Evolutionary conservation across 192 early-diverging fungal species (phyloP), one percentile per base, ranked within the genome.

Genomic region (Umbelopsis sp.): DNA sequence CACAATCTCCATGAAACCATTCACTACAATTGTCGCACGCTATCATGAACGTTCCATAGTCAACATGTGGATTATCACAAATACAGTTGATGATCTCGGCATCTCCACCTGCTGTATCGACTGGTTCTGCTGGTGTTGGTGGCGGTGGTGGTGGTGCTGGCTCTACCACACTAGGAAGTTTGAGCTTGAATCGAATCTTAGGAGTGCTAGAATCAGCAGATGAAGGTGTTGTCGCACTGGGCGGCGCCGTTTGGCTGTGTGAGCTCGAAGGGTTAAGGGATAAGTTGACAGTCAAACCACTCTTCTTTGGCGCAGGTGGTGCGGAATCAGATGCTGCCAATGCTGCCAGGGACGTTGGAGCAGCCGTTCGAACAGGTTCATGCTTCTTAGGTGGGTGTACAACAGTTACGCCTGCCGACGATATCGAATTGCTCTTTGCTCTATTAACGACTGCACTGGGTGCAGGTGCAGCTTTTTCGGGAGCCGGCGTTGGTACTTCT

Each of bases 1-100:
- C 85, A 73, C 88, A 89, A 21, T 75, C 74, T 43, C 88, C 88
- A 80, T 89, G 88, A 69, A 85, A 89, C 88, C 88, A 89, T n/a
- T 80, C 83, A 67, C 79, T 69, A 52, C 88, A 89, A 21, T 66
- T 65, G 70, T 89, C 88, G 70, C 88, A 89, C 9, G 88, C 84
- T 75, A 89, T 81, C 88, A 89, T 89, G 54, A 89, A 89, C 11
- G 77, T 74, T 17, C 86, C 86, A 75, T 89, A 83, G 50, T 89
- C 86, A 53, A 86, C 62, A 14, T 81, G 77, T n/a, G 88, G 88
- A 65, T 83, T 80, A 2, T 79, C 77, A 51, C 88, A 89, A 22
- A 87, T 84, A 67, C 88, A 89, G 45, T 83, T 75, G 54, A 86
- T 87, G 0, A 80, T 62, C 56, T 89, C 88, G 5, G 70, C n/a